Percentiles rank a stretch among this genome's conserved stretches.
Evolutionary conservation across 2,329 filamentous ascomycete genomes (phyloP).

Genomic region (Colletotrichum costaricense): DNA sequence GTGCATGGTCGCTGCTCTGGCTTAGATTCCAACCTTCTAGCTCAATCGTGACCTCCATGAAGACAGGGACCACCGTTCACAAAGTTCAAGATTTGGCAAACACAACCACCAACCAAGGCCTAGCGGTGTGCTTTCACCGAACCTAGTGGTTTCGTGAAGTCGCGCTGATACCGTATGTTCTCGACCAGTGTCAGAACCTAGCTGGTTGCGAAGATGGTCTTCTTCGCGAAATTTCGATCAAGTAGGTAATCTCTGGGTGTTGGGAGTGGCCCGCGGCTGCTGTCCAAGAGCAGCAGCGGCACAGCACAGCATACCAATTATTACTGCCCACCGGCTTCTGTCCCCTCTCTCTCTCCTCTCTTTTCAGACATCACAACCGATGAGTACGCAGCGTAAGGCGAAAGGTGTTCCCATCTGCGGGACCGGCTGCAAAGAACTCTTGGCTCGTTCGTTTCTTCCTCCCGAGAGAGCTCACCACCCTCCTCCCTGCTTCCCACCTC

Average conservation of each 20-base stretch:
- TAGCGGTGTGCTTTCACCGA: not conserved
- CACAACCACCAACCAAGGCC: not conserved
- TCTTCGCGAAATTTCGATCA: not conserved
- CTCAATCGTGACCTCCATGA: slow-evolving; percentile 6
- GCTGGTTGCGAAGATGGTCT: not conserved
- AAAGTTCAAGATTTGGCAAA: not conserved
- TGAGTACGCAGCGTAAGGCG: not conserved
- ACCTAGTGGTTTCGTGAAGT: not conserved
- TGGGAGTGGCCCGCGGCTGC: not conserved
- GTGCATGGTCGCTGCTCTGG: slow-evolving; percentile 4
- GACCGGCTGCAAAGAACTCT: slow-evolving; percentile 9
- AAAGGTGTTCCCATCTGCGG: not conserved
- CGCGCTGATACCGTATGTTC: not conserved
- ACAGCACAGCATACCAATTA: not conserved
- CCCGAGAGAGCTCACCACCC: not conserved
- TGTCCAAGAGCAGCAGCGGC: slow-evolving; percentile 4
- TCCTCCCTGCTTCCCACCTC: not conserved
- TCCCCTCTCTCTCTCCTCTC: not conserved
- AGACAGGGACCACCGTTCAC: not conserved
- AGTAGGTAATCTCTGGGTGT: not conserved
- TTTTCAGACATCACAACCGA: not conserved
- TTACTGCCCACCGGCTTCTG: not conserved
- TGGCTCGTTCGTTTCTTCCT: slow-evolving; percentile 5
- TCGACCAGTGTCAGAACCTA: not conserved
- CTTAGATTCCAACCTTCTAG: not conserved